A percentile compares a stretch with the other conserved stretches of the same genome.
phyloP scores from a whole-genome alignment of 805 yeast species.

The Wickerhamomyces xylosicus region DNA sequence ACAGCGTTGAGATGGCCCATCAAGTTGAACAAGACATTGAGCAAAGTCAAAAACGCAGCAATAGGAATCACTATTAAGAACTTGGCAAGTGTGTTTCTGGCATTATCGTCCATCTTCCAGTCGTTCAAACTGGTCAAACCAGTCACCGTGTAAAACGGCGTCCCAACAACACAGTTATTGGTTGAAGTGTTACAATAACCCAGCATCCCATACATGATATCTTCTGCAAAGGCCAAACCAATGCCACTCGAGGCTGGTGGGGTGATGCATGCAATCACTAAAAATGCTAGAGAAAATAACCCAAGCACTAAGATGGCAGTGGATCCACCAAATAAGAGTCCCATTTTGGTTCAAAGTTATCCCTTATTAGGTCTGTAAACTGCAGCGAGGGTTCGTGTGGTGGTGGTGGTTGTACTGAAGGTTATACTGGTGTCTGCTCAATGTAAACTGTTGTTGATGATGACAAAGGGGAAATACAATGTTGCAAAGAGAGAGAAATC shows the following conservation, averaged over 20 bases:
- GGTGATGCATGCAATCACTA: constrained; percentile 50
- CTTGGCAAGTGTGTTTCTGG: constrained; percentile 43
- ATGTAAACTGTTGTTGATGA: no score
- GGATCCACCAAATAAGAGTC: constrained; percentile 28
- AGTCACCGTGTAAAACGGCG: constrained; percentile 29
- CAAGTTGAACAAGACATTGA: constrained; percentile 29
- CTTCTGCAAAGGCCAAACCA: constrained; percentile 35
- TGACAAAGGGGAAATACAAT: no score
- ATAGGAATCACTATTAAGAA: constrained; percentile 53
- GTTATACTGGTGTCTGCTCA: no score
- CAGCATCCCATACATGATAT: constrained; percentile 48
- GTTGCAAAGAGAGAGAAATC: no score
- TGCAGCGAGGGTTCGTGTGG: no score
- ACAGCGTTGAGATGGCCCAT: constrained; percentile 22
- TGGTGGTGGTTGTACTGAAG: no score
- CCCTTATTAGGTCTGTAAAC: no score
- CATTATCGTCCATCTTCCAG: constrained; percentile 38
- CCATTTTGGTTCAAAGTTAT: no score
- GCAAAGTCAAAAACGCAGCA: constrained; percentile 52
- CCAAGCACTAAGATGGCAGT: constrained; percentile 34
- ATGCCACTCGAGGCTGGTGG: constrained; percentile 46
- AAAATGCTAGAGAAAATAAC: constrained; percentile 47
- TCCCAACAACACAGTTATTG: constrained; percentile 31
- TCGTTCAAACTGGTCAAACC: constrained; percentile 18
- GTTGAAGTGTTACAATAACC: constrained; percentile 42